A percentile compares a stretch with the other conserved stretches of the same genome.
Evolutionary conservation across 202 grass and related monocot genomes (phyloP).

Genomic region (Thinopyrum obtusiflorum): DNA sequence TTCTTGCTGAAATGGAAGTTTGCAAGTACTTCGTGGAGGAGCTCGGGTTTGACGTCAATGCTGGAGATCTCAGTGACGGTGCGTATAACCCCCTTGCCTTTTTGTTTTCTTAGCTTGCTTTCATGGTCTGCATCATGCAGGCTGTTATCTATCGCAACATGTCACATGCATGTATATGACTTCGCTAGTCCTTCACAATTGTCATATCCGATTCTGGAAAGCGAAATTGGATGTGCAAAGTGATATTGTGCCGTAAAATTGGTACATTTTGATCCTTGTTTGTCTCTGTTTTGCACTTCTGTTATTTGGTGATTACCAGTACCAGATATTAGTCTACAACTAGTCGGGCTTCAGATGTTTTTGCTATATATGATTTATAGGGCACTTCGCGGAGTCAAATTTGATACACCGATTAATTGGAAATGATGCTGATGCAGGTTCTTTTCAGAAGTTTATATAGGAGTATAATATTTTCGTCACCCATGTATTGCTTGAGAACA

Average conservation of each 20-base stretch:
- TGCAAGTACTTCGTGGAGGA: conserved; percentile 38
- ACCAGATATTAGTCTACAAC: background rate
- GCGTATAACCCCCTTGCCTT: background rate
- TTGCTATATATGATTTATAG: background rate
- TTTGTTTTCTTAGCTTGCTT: background rate
- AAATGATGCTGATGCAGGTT: background rate
- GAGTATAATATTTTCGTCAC: background rate
- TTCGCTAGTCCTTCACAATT: background rate
- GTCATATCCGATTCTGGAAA: background rate
- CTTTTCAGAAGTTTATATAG: background rate
- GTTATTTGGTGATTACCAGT: background rate
- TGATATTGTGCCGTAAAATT: background rate
- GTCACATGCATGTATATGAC: background rate
- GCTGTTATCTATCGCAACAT: background rate
- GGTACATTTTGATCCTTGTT: background rate
- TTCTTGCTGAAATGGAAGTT: conserved; percentile 4
- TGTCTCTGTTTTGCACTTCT: background rate
- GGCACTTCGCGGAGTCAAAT: background rate
- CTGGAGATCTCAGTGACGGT: background rate
- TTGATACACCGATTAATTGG: background rate
- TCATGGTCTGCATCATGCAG: background rate
- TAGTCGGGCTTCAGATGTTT: background rate
- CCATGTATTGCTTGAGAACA: background rate
- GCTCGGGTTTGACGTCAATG: conserved; percentile 28
- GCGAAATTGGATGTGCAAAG: background rate